Conservation (phyloP, 129 eudicot genomes). For the Saussurea involucrata region DNA sequence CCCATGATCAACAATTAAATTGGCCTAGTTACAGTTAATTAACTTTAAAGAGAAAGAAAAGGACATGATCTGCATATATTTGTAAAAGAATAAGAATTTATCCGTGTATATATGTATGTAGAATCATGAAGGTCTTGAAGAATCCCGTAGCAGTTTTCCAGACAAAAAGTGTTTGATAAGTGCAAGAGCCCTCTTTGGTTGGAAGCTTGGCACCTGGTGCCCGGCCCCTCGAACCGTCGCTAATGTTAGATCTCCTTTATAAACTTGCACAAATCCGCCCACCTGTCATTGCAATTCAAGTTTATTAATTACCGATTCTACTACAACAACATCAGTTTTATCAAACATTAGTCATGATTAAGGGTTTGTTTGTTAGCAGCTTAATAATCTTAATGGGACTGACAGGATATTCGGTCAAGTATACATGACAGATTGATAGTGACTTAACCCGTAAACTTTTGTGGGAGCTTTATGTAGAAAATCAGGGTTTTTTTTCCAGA, state of each 20-base stretch:
- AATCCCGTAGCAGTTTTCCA: constrained; percentile 43
- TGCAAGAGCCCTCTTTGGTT: constrained; percentile 74
- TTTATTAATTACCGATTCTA: neutral
- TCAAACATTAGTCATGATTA: neutral
- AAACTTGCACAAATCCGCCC: constrained; percentile 76
- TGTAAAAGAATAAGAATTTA: constrained; percentile 15
- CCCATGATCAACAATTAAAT: constrained; percentile 26
- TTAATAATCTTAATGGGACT: too few species aligned
- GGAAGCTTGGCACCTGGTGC: constrained; percentile 86
- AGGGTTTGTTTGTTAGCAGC: too few species aligned
- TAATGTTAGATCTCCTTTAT: constrained; percentile 66
- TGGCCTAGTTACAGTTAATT: constrained; percentile 32
- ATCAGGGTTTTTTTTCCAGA: too few species aligned
- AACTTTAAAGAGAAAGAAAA: neutral
- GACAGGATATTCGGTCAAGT: too few species aligned
- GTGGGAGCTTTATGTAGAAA: too few species aligned
- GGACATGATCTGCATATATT: constrained; percentile 8
- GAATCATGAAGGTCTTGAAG: constrained; percentile 20
- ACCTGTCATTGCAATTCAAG: constrained; percentile 34
- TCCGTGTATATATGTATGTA: neutral
- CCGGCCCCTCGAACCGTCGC: constrained; percentile 91
- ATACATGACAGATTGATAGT: too few species aligned
- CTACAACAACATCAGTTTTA: too few species aligned
- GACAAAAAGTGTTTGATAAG: constrained; percentile 55
- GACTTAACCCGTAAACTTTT: too few species aligned